Evolutionary conservation across 805 yeast genomes (phyloP).

Genomic region (Pichia cabralensis): DNA sequence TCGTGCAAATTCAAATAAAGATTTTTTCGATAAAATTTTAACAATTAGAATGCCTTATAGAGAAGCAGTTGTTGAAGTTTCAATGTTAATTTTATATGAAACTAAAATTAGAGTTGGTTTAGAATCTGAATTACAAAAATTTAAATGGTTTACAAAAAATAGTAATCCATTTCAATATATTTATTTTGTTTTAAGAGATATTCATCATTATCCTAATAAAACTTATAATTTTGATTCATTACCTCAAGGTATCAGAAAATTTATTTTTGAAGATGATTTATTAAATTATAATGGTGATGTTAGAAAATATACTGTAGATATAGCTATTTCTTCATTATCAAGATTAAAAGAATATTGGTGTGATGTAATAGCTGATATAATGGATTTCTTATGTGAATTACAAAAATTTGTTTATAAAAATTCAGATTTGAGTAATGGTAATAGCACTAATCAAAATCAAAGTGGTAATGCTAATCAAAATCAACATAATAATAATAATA

Average conservation of each 20-base stretch:
- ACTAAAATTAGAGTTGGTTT: constrained; percentile 5
- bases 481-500: neutral
- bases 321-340: neutral
- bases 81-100: constrained; percentile 7
- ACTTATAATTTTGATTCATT: constrained; percentile 4
- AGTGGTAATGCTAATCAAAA: neutral
- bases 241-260: constrained; percentile 7
- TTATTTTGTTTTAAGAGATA: constrained; percentile 9
- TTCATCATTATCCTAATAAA: constrained; percentile 9
- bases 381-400: constrained; percentile 7
- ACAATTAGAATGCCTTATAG: constrained; percentile 3
- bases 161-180: constrained; percentile 11
- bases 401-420: constrained; percentile 6
- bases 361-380: constrained; percentile 4
- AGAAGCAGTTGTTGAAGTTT: constrained; percentile 5
- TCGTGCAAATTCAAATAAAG: constrained; percentile 4
- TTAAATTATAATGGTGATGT: constrained; percentile 6
- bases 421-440: neutral
- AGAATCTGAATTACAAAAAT: constrained; percentile 6
- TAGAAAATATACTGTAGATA: constrained; percentile 8
- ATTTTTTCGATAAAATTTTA: constrained; percentile 5
- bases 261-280: constrained; percentile 7
- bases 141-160: constrained; percentile 11
- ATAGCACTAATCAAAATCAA: neutral
- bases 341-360: constrained; percentile 3